Percentiles rank a stretch among this genome's conserved stretches.
These are phyloP conservation scores for Solanum dulcamara DNA, from an alignment of 257 asterid species.

Conservation along the genomic window DNA sequence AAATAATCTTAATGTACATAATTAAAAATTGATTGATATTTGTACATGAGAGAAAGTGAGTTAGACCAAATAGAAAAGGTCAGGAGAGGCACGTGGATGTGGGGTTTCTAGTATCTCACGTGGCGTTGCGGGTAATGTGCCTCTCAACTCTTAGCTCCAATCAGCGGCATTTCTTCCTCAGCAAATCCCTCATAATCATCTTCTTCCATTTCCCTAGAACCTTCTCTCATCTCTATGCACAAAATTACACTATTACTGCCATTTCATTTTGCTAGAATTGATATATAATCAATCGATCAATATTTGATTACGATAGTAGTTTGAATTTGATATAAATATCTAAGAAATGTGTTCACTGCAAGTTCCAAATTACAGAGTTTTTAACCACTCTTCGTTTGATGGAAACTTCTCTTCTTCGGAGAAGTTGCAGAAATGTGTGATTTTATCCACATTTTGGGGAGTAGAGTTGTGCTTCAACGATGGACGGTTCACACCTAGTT, in stretches of 20 bases:
- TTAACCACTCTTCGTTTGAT: conserved; percentile 16
- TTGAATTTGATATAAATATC: background rate
- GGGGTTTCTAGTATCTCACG: background rate
- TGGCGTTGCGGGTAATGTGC: background rate
- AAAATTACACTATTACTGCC: background rate
- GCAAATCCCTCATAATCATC: conserved; percentile 19
- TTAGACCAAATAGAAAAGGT: background rate
- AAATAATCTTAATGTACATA: too few species aligned
- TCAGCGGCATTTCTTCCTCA: conserved; percentile 25
- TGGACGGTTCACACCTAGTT: conserved; percentile 5
- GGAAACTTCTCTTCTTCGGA: background rate
- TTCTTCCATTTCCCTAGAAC: background rate
- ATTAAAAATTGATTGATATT: too few species aligned
- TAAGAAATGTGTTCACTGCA: conserved; percentile 43
- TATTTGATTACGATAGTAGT: background rate
- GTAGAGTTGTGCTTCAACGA: conserved; percentile 14
- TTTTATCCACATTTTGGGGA: conserved; percentile 37
- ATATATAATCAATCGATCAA: too few species aligned
- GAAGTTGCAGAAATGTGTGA: conserved; percentile 1
- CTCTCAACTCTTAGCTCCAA: conserved; percentile 18
- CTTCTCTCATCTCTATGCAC: conserved; percentile 25
- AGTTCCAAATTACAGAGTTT: conserved; percentile 31
- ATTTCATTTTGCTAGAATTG: background rate
- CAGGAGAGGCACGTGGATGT: background rate
- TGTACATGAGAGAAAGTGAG: too few species aligned